These are phyloP conservation scores for Coemansia sp. DNA, from an alignment of 192 early-diverging fungal genomes.

Conservation along the genomic window DNA sequence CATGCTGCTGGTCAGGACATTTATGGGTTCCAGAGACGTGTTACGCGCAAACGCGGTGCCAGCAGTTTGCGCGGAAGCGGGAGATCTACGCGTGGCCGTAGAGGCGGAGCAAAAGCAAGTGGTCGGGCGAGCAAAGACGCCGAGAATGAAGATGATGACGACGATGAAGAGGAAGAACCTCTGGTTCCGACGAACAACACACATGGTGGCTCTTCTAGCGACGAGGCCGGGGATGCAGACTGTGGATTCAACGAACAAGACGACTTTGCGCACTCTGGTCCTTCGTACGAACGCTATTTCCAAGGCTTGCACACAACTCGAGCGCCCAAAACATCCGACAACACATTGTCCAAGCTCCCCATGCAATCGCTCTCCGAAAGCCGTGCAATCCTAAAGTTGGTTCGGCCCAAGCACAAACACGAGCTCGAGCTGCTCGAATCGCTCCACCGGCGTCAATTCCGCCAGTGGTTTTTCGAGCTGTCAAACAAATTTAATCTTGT, in stretches of 20 bases:
- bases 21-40: slow-evolving; percentile 46
- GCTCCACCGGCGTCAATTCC: slow-evolving; percentile 66
- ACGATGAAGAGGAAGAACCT: slow-evolving; percentile 19
- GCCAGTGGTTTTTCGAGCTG: slow-evolving; percentile 89
- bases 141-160: slow-evolving; percentile 22
- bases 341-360: slow-evolving; percentile 81
- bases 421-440: slow-evolving; percentile 59
- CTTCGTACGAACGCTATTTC: slow-evolving; percentile 78
- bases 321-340: slow-evolving; percentile 73
- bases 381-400: slow-evolving; percentile 53
- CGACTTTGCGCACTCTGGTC: slow-evolving; percentile 23
- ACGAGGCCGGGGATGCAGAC: slow-evolving; percentile 11
- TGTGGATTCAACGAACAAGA: slow-evolving; percentile 8
- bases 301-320: slow-evolving; percentile 61
- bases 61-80: slow-evolving; percentile 14
- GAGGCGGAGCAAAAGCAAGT: slow-evolving; percentile 8
- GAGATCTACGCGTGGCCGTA: slow-evolving; percentile 15
- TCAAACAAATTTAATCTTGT: slow-evolving; percentile 80
- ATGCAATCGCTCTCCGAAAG: slow-evolving; percentile 72
- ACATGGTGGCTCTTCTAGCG: slow-evolving; percentile 16
- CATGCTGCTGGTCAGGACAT: slow-evolving; percentile 33
- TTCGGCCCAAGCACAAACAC: slow-evolving; percentile 60
- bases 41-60: slow-evolving; percentile 27
- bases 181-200: slow-evolving; percentile 2
- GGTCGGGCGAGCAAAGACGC: neutral